A percentile compares a stretch with the other conserved stretches of the same genome.
Conservation (phyloP, 139 green algal species). For the Astrephomene gubernaculifera region DNA sequence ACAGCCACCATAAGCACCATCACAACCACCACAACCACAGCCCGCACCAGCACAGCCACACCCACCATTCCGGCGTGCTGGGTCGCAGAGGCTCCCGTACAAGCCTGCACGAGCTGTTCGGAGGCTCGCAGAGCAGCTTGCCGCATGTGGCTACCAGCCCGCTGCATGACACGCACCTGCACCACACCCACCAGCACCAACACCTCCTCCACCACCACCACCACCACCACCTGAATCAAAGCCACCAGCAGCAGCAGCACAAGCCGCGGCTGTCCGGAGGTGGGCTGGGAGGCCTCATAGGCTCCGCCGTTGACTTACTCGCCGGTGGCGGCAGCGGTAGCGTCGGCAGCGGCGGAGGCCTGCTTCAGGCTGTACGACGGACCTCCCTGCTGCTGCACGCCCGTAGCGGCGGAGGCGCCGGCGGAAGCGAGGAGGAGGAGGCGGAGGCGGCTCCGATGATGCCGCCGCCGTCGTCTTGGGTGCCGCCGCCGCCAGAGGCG, state of each 20-base stretch:
- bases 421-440: not conserved
- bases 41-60: not conserved
- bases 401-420: not conserved
- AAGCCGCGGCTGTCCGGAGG: not conserved
- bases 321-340: not conserved
- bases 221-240: not conserved
- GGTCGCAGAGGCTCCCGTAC: not conserved
- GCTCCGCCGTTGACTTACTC: not conserved
- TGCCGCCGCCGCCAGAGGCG: constrained; percentile 30
- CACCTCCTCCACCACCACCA: not conserved
- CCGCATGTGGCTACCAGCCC: not conserved
- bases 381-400: not conserved
- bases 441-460: no score
- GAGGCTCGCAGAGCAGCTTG: not conserved
- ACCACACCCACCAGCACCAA: not conserved
- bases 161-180: no score
- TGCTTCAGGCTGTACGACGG: no score
- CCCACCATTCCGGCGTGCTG: not conserved
- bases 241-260: not conserved
- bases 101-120: constrained; percentile 12
- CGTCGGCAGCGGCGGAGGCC: no score
- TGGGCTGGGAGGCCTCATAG: not conserved
- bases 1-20: not conserved
- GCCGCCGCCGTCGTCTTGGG: not conserved
- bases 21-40: not conserved